phyloP scores from a whole-genome alignment of 352 stramenopile species.

The Plasmopara muralis region DNA sequence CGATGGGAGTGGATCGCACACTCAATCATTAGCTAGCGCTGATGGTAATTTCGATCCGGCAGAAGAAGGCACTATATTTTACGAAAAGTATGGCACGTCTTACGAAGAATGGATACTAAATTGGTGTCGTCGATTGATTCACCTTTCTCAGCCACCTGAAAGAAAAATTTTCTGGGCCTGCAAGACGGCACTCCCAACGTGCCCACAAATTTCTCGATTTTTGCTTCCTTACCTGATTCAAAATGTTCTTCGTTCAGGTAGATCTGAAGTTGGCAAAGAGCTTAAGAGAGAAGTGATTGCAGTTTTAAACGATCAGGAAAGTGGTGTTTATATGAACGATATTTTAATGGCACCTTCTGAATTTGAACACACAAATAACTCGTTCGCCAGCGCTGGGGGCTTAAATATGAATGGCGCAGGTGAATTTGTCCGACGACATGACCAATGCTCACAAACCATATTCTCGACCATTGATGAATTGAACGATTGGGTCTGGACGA shows the following conservation, averaged over 20 bases:
- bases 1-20: slow-evolving; percentile 9
- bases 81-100: slow-evolving; percentile 62
- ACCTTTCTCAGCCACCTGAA: slow-evolving; percentile 73
- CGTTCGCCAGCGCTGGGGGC: slow-evolving; percentile 2
- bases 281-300: slow-evolving; percentile 79
- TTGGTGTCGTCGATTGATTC: slow-evolving; percentile 72
- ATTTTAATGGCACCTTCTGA: slow-evolving; percentile 31
- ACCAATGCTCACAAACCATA: slow-evolving; percentile 81
- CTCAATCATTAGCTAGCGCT: slow-evolving; percentile 12
- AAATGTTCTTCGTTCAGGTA: slow-evolving; percentile 72
- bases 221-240: slow-evolving; percentile 81
- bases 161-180: slow-evolving; percentile 79
- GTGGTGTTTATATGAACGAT: slow-evolving; percentile 49
- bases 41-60: slow-evolving; percentile 18
- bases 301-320: slow-evolving; percentile 66
- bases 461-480: slow-evolving; percentile 83
- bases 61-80: slow-evolving; percentile 51
- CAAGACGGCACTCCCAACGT: slow-evolving; percentile 49
- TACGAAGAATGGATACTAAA: slow-evolving; percentile 81
- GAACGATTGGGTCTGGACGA: slow-evolving; percentile 85
- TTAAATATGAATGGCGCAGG: slow-evolving; percentile 22
- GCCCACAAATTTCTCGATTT: slow-evolving; percentile 69
- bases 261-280: slow-evolving; percentile 51
- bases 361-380: slow-evolving; percentile 18
- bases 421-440: slow-evolving; percentile 69